These are phyloP conservation scores for Rhodotorula diobovata DNA, from an alignment of 768 basidiomycete species.

Conservation along the genomic window DNA sequence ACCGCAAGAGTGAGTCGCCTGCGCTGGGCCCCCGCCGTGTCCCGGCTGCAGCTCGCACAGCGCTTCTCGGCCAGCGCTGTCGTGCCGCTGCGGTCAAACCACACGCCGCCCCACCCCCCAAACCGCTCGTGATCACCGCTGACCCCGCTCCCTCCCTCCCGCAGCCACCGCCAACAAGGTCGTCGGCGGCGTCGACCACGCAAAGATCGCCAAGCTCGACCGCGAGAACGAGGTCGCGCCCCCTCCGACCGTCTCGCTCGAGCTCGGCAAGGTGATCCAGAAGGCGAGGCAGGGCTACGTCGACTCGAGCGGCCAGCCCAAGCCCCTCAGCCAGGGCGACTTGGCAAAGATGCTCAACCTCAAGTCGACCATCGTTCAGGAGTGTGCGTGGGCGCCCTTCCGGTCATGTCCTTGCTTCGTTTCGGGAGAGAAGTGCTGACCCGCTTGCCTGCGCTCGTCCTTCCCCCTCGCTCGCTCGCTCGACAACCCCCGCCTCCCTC, in stretches of 20 bases:
- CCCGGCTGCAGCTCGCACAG: too few species aligned
- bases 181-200: constrained; percentile 33
- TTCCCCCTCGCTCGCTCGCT: not conserved
- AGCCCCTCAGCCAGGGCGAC: constrained; percentile 37
- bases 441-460: too few species aligned
- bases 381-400: constrained; percentile 18
- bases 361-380: constrained; percentile 34
- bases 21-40: too few species aligned
- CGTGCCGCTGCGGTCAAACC: too few species aligned
- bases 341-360: constrained; percentile 38
- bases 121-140: not conserved
- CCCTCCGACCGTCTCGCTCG: constrained; percentile 38
- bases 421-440: too few species aligned
- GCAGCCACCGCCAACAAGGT: constrained; percentile 33
- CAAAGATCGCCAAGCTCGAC: constrained; percentile 42
- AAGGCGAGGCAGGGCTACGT: constrained; percentile 37
- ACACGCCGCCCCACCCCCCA: too few species aligned
- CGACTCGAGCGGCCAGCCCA: constrained; percentile 20
- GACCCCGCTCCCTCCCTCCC: not conserved
- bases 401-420: not conserved
- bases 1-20: constrained; percentile 31
- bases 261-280: constrained; percentile 40
- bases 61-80: too few species aligned
- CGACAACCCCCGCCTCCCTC: not conserved
- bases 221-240: constrained; percentile 42